Conservation (phyloP, 495 filamentous ascomycete genomes). For the Aspergillus biplanus region DNA sequence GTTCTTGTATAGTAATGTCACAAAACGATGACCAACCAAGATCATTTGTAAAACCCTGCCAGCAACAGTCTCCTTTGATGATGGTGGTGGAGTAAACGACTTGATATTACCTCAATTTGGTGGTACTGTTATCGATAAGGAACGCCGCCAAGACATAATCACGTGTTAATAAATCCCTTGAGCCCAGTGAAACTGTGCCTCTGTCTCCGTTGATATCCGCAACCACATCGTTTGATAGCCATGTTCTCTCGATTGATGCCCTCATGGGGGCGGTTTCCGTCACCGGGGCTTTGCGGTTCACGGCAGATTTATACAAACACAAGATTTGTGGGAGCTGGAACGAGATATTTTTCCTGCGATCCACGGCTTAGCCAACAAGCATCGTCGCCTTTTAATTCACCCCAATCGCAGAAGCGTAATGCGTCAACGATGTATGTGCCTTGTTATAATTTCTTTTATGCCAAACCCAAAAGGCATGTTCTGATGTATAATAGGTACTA, state of each 20-base stretch:
- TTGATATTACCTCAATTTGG: not conserved
- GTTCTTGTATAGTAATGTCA: too few species aligned
- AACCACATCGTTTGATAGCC: slow-evolving; percentile 22
- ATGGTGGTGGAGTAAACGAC: too few species aligned
- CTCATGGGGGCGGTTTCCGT: slow-evolving; percentile 31
- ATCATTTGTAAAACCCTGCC: too few species aligned
- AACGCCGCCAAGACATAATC: slow-evolving; percentile 21
- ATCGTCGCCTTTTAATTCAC: slow-evolving; percentile 44
- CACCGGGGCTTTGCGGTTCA: slow-evolving; percentile 21
- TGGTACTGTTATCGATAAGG: slow-evolving; percentile 26
- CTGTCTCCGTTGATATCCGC: slow-evolving; percentile 20
- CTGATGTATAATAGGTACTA: slow-evolving; percentile 66
- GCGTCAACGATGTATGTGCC: slow-evolving; percentile 45
- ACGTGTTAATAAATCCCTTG: slow-evolving; percentile 27
- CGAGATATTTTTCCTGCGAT: slow-evolving; percentile 45
- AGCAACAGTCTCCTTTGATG: too few species aligned
- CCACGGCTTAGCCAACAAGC: slow-evolving; percentile 35
- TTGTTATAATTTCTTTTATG: not conserved
- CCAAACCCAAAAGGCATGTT: not conserved
- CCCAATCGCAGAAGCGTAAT: slow-evolving; percentile 48
- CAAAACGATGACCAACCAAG: too few species aligned
- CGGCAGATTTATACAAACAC: slow-evolving; percentile 22
- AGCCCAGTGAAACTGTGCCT: slow-evolving; percentile 16
- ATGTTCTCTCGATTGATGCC: slow-evolving; percentile 41
- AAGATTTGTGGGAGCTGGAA: slow-evolving; percentile 31